These are phyloP conservation scores for Steccherinum ochraceum DNA, from an alignment of 768 basidiomycete species.

Conservation along the genomic window DNA sequence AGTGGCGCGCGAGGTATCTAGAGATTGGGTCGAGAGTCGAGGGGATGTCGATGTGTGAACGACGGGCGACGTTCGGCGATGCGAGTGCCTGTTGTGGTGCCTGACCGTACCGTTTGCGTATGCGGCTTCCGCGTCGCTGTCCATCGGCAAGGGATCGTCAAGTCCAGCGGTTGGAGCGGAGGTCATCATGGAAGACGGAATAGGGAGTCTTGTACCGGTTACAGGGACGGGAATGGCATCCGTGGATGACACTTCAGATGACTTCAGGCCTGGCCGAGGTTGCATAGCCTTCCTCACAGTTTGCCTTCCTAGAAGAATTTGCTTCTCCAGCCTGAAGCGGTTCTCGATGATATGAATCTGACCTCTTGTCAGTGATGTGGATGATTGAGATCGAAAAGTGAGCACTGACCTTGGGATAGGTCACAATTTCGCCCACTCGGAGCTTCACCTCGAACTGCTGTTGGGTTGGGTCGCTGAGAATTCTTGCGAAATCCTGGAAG, in stretches of 20 bases:
- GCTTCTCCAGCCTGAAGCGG: conserved; percentile 75
- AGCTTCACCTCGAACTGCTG: conserved; percentile 83
- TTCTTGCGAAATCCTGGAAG: conserved; percentile 73
- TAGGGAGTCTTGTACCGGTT: conserved; percentile 19
- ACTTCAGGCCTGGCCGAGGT: conserved; percentile 14
- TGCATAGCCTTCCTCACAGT: conserved; percentile 54
- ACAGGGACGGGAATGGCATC: conserved; percentile 18
- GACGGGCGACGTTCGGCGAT: background rate
- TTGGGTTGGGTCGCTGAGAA: conserved; percentile 80
- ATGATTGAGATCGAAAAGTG: background rate
- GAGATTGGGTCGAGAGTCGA: background rate
- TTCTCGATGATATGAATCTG: conserved; percentile 95
- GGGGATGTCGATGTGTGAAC: background rate
- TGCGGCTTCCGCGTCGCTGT: conserved; percentile 74
- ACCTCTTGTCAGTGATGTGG: background rate
- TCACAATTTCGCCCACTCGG: conserved; percentile 77
- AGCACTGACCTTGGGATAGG: conserved; percentile 86
- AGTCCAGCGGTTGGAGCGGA: conserved; percentile 23
- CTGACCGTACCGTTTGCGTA: conserved; percentile 45
- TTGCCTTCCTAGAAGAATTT: conserved; percentile 76
- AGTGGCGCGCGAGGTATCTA: background rate
- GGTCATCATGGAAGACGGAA: conserved; percentile 2
- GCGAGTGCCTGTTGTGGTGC: background rate
- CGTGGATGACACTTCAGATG: conserved; percentile 13
- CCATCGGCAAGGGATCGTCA: conserved; percentile 61